Evolutionary conservation across 331 rosid genomes (phyloP), one percentile per base, ranked within the genome.

Genomic region (Rosa hybrid): DNA sequence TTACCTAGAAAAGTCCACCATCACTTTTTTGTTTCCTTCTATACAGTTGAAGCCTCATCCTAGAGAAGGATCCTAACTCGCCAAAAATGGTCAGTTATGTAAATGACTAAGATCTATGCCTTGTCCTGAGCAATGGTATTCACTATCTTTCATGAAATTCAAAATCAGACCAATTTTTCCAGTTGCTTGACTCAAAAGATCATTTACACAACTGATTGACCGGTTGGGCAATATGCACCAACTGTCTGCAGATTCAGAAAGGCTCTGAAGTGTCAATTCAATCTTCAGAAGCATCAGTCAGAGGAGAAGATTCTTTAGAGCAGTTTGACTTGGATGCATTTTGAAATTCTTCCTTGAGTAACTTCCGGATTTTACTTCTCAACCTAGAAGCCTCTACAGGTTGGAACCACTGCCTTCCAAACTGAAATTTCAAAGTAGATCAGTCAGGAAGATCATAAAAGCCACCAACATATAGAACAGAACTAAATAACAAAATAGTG

Each of bases 401-500:
- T 88, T 82, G 89, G 85, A 96, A 96, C 99, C 99, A 96, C 86
- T 77, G 85, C 89, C 68, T 89, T 68, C 96, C 90, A 77, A 96
- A 93, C 99, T 93, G 92, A 38, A 73, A 77, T 80, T 79, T 77
- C 54, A 74, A 56, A 41, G 78, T 60, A 70, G 57, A 45, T 71
- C 39, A 77, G 4, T 60, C 78, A 78, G 68, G 82, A 75, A 41
- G 25, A 68, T 74, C 34, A 38, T 25, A 49, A 57, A 49, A 62
- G 80, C 71, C 48, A 10, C 85, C 53, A 80, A 21, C 46, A 67
- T 23, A 46, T 63, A 39, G 16, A 69, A 50, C 13, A 27, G 30
- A 17, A 44, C 17, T 21, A 25, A 34, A 20, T 41, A 51, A 42
- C 44, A 45, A 30, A 51, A n/a, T 25, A 54, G 76, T 4, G 4